Conservation (phyloP, 2,329 filamentous ascomycete genomes). For the Botryotinia calthae region DNA sequence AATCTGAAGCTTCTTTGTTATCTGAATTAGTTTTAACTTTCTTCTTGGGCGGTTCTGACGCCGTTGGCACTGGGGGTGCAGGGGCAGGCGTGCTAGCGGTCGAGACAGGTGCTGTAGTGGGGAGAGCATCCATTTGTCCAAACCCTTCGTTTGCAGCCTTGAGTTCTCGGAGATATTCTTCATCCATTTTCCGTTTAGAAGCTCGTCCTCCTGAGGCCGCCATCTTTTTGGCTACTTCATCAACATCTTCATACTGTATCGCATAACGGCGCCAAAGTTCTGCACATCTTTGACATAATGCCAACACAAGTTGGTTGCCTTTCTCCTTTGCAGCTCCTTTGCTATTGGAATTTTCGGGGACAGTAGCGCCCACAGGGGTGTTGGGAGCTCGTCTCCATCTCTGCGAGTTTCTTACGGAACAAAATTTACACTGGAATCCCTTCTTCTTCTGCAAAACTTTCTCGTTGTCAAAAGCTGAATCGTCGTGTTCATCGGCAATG, state of each 20-base stretch:
- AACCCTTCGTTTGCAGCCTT: constrained; percentile 62
- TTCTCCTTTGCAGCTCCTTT: constrained; percentile 72
- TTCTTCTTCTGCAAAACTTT: constrained; percentile 77
- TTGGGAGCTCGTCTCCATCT: constrained; percentile 91
- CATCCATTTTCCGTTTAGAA: constrained; percentile 86
- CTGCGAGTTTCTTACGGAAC: constrained; percentile 71
- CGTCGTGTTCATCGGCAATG: constrained; percentile 86
- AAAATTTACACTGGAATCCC: constrained; percentile 92
- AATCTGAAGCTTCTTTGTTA: constrained; percentile 47
- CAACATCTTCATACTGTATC: constrained; percentile 91
- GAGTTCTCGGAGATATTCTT: constrained; percentile 79
- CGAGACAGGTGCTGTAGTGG: constrained; percentile 25
- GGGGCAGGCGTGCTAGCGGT: constrained; percentile 32
- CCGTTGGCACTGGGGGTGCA: constrained; percentile 30
- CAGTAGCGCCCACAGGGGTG: constrained; percentile 66
- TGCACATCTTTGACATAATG: constrained; percentile 86
- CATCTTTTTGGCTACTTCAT: constrained; percentile 87
- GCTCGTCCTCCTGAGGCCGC: constrained; percentile 74
- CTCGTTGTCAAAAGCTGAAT: constrained; percentile 90
- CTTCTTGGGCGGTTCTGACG: constrained; percentile 59
- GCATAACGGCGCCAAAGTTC: constrained; percentile 94
- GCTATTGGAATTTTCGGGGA: constrained; percentile 61
- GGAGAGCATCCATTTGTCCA: constrained; percentile 43
- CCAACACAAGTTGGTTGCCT: constrained; percentile 68
- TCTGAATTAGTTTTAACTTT: constrained; percentile 58